Evolutionary conservation across 2,329 filamentous ascomycete species (phyloP).

Genomic region (Ceratocystis eucalypticola): DNA sequence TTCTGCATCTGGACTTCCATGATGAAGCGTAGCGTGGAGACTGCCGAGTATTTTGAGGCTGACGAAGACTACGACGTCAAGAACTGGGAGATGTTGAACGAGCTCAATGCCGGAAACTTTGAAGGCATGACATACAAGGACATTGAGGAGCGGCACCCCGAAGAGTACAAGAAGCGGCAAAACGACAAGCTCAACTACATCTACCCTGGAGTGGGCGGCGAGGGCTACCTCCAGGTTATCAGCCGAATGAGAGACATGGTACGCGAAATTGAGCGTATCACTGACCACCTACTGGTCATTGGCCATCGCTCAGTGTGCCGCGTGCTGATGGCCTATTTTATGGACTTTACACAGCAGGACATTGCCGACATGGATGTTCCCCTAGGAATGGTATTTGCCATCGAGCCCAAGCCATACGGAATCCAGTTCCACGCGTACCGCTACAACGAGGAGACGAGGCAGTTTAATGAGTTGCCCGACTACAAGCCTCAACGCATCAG

Average conservation of each 20-base stretch:
- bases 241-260: slow-evolving; percentile 91
- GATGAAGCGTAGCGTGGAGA: slow-evolving; percentile 79
- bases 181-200: slow-evolving; percentile 89
- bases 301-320: slow-evolving; percentile 85
- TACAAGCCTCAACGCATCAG: slow-evolving; percentile 50
- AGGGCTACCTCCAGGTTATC: slow-evolving; percentile 94
- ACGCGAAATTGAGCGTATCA: slow-evolving; percentile 92
- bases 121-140: slow-evolving; percentile 92
- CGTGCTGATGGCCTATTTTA: slow-evolving; percentile 91
- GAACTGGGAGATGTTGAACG: slow-evolving; percentile 95
- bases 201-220: slow-evolving; percentile 88
- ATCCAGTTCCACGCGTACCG: slow-evolving; percentile 93
- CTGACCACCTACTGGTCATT: slow-evolving; percentile 84
- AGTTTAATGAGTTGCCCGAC: slow-evolving; percentile 75
- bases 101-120: slow-evolving; percentile 83
- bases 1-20: slow-evolving; percentile 99
- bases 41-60: slow-evolving; percentile 71
- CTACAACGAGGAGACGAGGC: slow-evolving; percentile 64
- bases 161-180: slow-evolving; percentile 69
- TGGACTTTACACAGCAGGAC: slow-evolving; percentile 76
- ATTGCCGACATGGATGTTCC: slow-evolving; percentile 92
- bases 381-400: slow-evolving; percentile 81
- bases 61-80: slow-evolving; percentile 96
- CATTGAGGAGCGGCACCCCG: slow-evolving; percentile 63
- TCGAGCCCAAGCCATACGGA: slow-evolving; percentile 95